Evolutionary conservation across 345 rosid species (phyloP), one percentile per base, ranked within the genome.

Genomic region (Angophora floribunda): DNA sequence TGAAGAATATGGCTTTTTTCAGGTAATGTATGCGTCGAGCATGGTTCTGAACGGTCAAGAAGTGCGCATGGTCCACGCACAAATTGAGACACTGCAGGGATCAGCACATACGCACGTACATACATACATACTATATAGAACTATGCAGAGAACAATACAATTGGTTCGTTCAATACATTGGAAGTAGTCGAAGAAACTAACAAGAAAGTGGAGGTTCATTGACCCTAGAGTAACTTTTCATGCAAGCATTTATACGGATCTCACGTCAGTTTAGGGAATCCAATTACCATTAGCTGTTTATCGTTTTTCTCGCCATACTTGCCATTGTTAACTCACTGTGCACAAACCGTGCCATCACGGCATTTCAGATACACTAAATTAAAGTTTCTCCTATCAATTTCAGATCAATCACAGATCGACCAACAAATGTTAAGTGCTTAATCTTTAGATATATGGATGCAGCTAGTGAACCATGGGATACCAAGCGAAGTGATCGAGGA

Each of bases 1-100:
- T 41, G 80, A 89, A 88, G 89, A 89, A 51, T 92, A 90, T 80
- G 94, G 94, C 19, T 92, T 91, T 82, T 91, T 92, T 52, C 94
- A 91, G 89, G 94, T 92, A 70, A 70, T 70, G 32, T 32, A 16
- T 19, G 17, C 5, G 80, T 70, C 10, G 49, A 75, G 84, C 84
- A 75, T 10, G 26, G 28, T 2, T 41, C 84, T 75, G 8, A 75
- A 75, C 14, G 21, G 49, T 75, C 14, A 28, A 36, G 49, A 75
- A 41, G 49, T 75, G 84, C 1, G 45, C 45, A 32, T 59, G 13
- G 6, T 59, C 6, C 13, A 26, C 24, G 24, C 80, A 36, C 49
- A 75, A 13, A 41, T 75, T 19, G 49, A 36, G 7, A 75, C 26
- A 75, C 47, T 41, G 26, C 49, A 36, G 67, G 67, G 67, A 61